Conservation (phyloP, 345 rosid genomes). For the Cardamine occulta region DNA sequence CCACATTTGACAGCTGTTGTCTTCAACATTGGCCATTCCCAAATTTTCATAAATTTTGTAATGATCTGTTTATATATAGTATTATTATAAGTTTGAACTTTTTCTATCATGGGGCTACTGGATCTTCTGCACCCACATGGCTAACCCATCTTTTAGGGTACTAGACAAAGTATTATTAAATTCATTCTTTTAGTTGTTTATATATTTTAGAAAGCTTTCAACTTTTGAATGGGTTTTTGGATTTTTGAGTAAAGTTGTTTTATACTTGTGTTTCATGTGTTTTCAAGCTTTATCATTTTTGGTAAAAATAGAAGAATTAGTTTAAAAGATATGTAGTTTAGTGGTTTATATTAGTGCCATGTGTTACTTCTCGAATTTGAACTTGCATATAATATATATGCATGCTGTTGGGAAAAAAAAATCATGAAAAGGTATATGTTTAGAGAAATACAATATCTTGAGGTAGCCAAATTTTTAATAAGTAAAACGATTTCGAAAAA, state of each 20-base stretch:
- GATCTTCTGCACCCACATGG: conserved; percentile 47
- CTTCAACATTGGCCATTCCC: conserved; percentile 46
- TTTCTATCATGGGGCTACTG: conserved; percentile 35
- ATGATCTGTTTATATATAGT: conserved; percentile 20
- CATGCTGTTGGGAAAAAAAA: neutral
- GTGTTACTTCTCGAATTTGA: neutral
- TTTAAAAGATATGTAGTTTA: neutral
- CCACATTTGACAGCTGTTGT: conserved; percentile 37
- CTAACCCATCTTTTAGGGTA: conserved; percentile 45
- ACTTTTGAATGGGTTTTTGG: conserved; percentile 31
- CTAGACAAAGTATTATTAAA: conserved; percentile 38
- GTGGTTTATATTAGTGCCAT: neutral
- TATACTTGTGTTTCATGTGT: conserved; percentile 35
- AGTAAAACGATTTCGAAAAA: neutral
- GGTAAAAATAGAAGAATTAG: neutral
- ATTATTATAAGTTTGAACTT: conserved; percentile 27
- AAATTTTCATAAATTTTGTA: conserved; percentile 29
- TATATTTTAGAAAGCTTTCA: conserved; percentile 12
- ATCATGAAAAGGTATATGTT: neutral
- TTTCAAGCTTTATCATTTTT: neutral
- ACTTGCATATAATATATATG: no score
- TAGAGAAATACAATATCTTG: neutral
- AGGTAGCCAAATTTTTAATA: neutral
- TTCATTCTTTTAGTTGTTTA: conserved; percentile 24
- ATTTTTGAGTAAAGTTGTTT: conserved; percentile 27